Percentiles rank a stretch among this genome's conserved stretches.
Conservation (phyloP, 495 filamentous ascomycete genomes). For the Daldinia childiae region DNA sequence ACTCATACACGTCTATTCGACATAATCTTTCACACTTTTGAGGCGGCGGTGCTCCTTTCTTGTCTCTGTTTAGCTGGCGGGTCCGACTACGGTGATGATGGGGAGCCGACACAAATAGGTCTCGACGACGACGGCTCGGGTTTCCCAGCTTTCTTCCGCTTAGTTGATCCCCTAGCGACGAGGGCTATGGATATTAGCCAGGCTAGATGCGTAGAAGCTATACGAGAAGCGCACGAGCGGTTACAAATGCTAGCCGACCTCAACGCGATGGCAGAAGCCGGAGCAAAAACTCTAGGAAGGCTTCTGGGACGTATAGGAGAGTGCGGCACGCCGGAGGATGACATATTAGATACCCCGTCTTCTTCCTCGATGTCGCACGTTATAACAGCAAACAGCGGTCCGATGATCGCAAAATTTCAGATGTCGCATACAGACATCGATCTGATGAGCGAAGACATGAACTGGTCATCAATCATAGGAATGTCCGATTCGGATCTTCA, state of each 20-base stretch:
- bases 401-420: background rate
- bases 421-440: background rate
- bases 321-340: background rate
- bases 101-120: background rate
- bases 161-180: conserved; percentile 1
- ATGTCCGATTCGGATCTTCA: background rate
- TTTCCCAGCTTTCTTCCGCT: conserved; percentile 4
- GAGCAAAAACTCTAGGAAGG: background rate
- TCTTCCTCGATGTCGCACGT: background rate
- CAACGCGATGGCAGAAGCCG: conserved; percentile 10
- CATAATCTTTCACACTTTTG: conserved; percentile 4
- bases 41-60: conserved; percentile 6
- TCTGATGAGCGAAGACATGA: conserved; percentile 2
- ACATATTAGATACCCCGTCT: background rate
- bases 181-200: background rate
- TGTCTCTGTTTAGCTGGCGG: background rate
- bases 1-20: conserved; percentile 7
- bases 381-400: background rate
- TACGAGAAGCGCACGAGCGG: conserved; percentile 10
- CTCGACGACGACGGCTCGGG: background rate
- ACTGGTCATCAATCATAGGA: conserved; percentile 3
- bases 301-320: conserved; percentile 7
- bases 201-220: conserved; percentile 1
- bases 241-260: conserved; percentile 6
- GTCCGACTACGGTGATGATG: background rate